Evolutionary conservation across 169 alveolate genomes (phyloP).

Genomic region (Eimeria brunetti): DNA sequence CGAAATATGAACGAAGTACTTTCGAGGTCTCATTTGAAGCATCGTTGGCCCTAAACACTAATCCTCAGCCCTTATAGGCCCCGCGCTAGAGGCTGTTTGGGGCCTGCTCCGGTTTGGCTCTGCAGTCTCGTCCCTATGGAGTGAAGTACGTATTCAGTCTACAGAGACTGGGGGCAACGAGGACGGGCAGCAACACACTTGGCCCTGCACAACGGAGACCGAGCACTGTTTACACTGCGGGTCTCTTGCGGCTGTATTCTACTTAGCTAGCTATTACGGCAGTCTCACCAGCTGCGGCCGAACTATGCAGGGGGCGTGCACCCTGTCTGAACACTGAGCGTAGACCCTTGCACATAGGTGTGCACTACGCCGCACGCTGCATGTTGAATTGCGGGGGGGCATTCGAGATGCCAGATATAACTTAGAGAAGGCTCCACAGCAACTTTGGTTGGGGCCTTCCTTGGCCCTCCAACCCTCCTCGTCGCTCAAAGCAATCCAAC

Average conservation of each 20-base stretch:
- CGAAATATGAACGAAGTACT: background rate
- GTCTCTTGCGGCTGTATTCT: no score
- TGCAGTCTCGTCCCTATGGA: background rate
- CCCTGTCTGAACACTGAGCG: no score
- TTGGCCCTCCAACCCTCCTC: background rate
- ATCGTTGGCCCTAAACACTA: background rate
- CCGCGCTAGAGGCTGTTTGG: background rate
- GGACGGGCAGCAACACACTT: background rate
- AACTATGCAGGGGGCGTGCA: background rate
- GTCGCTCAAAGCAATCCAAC: background rate
- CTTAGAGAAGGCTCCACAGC: background rate
- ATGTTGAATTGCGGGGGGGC: background rate
- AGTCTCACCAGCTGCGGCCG: background rate
- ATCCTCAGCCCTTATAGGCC: background rate
- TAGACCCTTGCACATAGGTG: background rate
- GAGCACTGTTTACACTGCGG: background rate
- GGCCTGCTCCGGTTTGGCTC: background rate
- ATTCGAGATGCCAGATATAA: background rate
- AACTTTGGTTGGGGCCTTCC: background rate
- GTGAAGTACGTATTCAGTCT: background rate
- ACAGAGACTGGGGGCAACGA: background rate
- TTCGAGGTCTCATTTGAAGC: background rate
- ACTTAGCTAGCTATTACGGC: background rate
- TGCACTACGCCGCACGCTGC: background rate
- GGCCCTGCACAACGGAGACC: background rate